Evolutionary conservation across 2,329 filamentous ascomycete genomes (phyloP).

Genomic region (Hymenoscyphus fraxineus): DNA sequence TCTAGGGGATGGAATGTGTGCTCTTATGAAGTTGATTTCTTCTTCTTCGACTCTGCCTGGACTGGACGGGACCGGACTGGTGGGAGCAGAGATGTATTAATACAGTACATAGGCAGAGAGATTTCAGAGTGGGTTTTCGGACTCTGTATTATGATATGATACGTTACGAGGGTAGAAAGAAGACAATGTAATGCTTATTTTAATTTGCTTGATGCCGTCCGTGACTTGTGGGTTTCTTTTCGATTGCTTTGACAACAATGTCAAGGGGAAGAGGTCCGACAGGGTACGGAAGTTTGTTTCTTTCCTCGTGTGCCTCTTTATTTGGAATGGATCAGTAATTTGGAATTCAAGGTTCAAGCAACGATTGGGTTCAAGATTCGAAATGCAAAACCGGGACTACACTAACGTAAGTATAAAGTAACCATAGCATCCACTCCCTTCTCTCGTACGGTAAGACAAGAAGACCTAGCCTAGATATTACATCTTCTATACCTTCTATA

Average conservation of each 20-base stretch:
- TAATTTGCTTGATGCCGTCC: no score
- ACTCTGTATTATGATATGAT: neutral
- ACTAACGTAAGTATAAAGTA: no score
- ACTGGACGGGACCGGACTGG: neutral
- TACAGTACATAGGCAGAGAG: neutral
- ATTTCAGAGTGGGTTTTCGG: neutral
- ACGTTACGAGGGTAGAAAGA: neutral
- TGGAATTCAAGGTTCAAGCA: no score
- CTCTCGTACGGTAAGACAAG: constrained; percentile 26
- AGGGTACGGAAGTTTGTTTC: no score
- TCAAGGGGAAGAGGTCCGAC: no score
- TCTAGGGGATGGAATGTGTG: neutral
- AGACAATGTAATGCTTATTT: neutral
- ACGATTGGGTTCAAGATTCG: no score
- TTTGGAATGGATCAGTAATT: no score
- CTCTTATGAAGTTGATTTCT: neutral
- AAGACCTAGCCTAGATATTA: constrained; percentile 28
- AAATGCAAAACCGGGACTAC: no score
- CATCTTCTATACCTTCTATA: constrained; percentile 32
- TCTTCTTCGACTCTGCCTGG: neutral
- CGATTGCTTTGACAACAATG: no score
- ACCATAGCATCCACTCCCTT: no score
- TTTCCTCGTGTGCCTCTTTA: no score
- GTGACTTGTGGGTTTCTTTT: neutral
- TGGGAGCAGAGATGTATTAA: neutral